Base-by-base conservation (phyloP, 805 yeast species). In the Candida ficus region DNA sequence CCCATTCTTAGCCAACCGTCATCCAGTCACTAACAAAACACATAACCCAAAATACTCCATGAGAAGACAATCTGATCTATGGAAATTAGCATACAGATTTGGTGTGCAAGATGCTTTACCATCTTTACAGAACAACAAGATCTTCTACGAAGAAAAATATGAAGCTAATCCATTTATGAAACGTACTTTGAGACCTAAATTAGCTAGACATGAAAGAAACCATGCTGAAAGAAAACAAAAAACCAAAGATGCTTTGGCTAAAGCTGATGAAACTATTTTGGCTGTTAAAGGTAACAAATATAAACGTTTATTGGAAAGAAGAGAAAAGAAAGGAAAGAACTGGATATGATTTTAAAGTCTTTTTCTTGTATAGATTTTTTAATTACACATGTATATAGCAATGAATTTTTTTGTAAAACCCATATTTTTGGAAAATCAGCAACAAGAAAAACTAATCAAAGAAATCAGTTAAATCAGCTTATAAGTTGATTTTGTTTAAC, bases 91-190 rank as follows among this genome's bases (percentile, higher is more conserved):
- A 2, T 71, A 76, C 57, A 75, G 80, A 52, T 84, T 75, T 52
- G 96, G 96, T n/a, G 70, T 90, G 7, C 71, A 78, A 29, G 88
- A 83, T 45, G 66, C 87, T 44, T 67, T 90, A 60, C 97, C 97
- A 21, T 70, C 75, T 22, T 36, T 56, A 36, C 54, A 47, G 39
- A 46, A 49, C 43, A 52, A 57, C 50, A 83, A 83, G 71, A 75
- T 71, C 61, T 84, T 89, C 76, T 86, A 74, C 64, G 78, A 78
- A 56, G 93, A 86, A 47, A 87, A 85, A 62, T 84, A 81, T 62
- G 70, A 73, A 33, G 69, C 73, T 46, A 82, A 83, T 67, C 73
- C 73, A 56, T 74, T 80, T 62, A 73, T 86, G 77, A 77, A 75
- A 54, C 95, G 96, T 62, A 85, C 85, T 20, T 60, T 77, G 55